phyloP scores from a whole-genome alignment of 352 stramenopile genomes.

The Pythium folliculosum region DNA sequence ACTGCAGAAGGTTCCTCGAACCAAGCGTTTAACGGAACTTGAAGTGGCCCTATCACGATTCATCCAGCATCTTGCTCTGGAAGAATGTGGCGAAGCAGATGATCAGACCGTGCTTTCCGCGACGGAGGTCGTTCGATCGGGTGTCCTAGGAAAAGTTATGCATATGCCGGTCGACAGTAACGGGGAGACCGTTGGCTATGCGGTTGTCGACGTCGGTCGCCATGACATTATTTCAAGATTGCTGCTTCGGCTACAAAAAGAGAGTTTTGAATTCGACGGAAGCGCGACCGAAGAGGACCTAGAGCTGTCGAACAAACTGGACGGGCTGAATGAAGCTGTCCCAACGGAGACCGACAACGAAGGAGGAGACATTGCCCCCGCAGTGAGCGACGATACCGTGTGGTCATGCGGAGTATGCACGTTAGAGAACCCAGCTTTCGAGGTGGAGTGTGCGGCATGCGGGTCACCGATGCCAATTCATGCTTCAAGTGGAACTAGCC shows the following conservation, averaged over 20 bases:
- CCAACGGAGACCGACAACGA: not conserved
- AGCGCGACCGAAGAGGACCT: slow-evolving; percentile 45
- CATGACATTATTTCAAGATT: slow-evolving; percentile 63
- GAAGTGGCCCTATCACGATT: slow-evolving; percentile 49
- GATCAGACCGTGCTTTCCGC: slow-evolving; percentile 77
- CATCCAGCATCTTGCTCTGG: slow-evolving; percentile 61
- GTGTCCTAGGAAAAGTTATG: slow-evolving; percentile 60
- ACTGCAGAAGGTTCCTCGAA: slow-evolving; percentile 70
- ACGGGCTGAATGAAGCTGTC: slow-evolving; percentile 12
- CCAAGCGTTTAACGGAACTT: slow-evolving; percentile 44
- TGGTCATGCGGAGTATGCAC: slow-evolving; percentile 73
- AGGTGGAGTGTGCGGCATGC: slow-evolving; percentile 66
- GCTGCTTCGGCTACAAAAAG: slow-evolving; percentile 42
- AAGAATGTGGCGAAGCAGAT: slow-evolving; percentile 77
- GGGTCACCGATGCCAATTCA: slow-evolving; percentile 56
- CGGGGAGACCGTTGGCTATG: slow-evolving; percentile 56
- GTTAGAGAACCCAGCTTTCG: slow-evolving; percentile 59
- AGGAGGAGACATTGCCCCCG: slow-evolving; percentile 21
- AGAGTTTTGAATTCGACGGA: slow-evolving; percentile 65
- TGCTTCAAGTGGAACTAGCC: slow-evolving; percentile 12
- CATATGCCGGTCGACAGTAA: slow-evolving; percentile 54
- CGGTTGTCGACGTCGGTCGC: slow-evolving; percentile 67
- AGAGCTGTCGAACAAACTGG: slow-evolving; percentile 42
- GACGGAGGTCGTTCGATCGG: slow-evolving; percentile 58
- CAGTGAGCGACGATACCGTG: slow-evolving; percentile 34